phyloP scores from a whole-genome alignment of 1,284 basidiomycete species.

The Leccinum variabile region DNA sequence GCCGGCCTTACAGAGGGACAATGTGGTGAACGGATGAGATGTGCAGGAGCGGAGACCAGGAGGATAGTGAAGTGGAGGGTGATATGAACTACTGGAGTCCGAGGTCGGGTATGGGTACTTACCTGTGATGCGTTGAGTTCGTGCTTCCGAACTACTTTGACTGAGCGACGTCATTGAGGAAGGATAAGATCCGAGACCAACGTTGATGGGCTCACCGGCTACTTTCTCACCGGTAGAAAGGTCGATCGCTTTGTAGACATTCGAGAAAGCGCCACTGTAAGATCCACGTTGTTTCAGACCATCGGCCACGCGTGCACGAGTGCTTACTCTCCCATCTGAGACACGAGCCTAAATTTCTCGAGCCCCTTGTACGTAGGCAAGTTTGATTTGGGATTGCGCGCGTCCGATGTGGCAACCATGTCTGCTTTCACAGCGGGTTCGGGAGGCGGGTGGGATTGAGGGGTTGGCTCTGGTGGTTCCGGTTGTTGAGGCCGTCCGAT shows the following conservation, averaged over 20 bases:
- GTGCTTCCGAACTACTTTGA: conserved; percentile 97
- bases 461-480: conserved; percentile 37
- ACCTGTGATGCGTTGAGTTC: conserved; percentile 96
- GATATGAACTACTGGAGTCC: conserved; percentile 35
- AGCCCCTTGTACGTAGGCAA: conserved; percentile 85
- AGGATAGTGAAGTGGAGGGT: conserved; percentile 10
- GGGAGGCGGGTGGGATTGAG: conserved; percentile 33
- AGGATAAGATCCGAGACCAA: conserved; percentile 2
- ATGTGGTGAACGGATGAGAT: conserved; percentile 19
- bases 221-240: conserved; percentile 77
- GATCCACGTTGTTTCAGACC: conserved; percentile 9
- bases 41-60: conserved; percentile 21
- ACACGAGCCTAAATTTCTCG: conserved; percentile 78
- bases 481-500: conserved; percentile 29
- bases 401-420: conserved; percentile 71
- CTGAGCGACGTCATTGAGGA: conserved; percentile 39
- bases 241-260: conserved; percentile 95
- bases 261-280: conserved; percentile 91
- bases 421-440: conserved; percentile 59
- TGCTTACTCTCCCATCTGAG: conserved; percentile 95
- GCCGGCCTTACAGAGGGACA: conserved; percentile 64
- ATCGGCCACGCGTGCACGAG: conserved; percentile 14
- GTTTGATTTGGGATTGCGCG: conserved; percentile 69
- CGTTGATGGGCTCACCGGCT: conserved; percentile 60
- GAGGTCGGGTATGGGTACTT: conserved; percentile 42